Base-by-base conservation (phyloP, 1,284 basidiomycete genomes). In the Polyporus tsugae region DNA sequence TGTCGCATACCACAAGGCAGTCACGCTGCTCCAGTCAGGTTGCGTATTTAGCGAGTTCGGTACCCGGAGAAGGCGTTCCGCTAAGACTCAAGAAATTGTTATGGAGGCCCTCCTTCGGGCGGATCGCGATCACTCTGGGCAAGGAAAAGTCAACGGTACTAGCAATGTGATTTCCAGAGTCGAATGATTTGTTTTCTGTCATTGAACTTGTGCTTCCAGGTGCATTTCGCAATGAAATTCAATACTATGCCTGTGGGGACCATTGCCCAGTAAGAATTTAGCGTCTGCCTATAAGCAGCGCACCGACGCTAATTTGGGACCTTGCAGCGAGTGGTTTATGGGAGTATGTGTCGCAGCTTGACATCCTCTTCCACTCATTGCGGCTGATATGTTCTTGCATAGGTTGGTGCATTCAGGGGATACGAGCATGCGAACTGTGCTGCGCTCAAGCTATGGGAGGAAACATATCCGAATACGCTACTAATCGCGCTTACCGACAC, bases 41-140 rank as follows among this genome's bases (percentile, higher is more conserved):
- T 93, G 96, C 73, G 77, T 82, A 1, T 93, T 98, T 77, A 96
- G 91, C 76, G 98, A 99, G 77, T 99, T 99, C 72, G 98, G 98
- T 2, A 97, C 97, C 1, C 87, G 97, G 15, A 85, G 98, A 49
- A 83, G 98, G 70, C 85, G 98, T 52, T 95, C 95, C 5, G 95
- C 89, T 74, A 79, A 86, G 15, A 85, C 89, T 0, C 98, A 99
- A 70, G 93, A 95, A 73, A 80, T 93, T 46, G 92, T 98, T 29
- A 81, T 99, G 38, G 78, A 86, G 60, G 89, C 87, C 0, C 82
- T 99, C 55, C 78, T 93, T 42, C 84, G 85, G 17, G 96, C 93
- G 6, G 81, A 86, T 44, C 81, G 85, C 36, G 88, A 91, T 53
- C 79, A 82, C 53, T 78, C 83, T 13, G 82, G 81, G 53, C 76